Base-by-base conservation (phyloP, 1,284 basidiomycete genomes). In the Ceratobasidium sp. region DNA sequence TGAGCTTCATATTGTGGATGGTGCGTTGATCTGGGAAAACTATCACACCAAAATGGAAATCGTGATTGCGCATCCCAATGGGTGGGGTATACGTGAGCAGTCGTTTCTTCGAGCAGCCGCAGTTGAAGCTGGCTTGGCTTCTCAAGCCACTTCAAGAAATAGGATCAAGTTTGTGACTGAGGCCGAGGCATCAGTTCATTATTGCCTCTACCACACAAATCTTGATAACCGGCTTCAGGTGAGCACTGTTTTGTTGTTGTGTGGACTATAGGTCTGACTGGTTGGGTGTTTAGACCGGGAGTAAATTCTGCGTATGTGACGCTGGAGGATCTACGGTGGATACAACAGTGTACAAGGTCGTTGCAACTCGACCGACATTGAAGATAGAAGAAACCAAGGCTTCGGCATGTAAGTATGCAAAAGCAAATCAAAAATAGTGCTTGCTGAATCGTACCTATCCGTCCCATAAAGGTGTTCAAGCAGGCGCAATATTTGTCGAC, bases 291-390 rank as follows among this genome's bases (percentile, higher is more conserved):
- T n/a, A 73, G 72, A n/a, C 57, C 46, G 75, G 71, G 14, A 61
- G 50, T 3, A 64, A 65, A 3, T 71, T 76, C 39, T 58, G 39
- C n/a, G 67, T 76, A 16, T 62, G 72, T 21, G 75, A 76, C 48
- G 76, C 76, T n/a, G 76, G 76, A 28, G 76, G 76, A 1, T 76
- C 76, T 6, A 76, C 76, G 8, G 74, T 76, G 18, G 76, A 76
- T 45, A 73, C 71, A 1, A 73, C 75, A 0, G 26, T 74, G 12
- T 76, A 76, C 57, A 28, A 43, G 9, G 73, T 74, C 32, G 67
- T 41, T 1, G 8, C 48, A 3, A 26, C 55, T 14, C 28, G 43
- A 5, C 75, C 75, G 18, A 32, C 36, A 3, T 50, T 76, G 21
- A 71, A 58, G 9, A 53, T 76, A 1, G 53, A 74, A 30, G 73